phyloP scores from a whole-genome alignment of 805 yeast species.

The Priceomyces carsonii region DNA sequence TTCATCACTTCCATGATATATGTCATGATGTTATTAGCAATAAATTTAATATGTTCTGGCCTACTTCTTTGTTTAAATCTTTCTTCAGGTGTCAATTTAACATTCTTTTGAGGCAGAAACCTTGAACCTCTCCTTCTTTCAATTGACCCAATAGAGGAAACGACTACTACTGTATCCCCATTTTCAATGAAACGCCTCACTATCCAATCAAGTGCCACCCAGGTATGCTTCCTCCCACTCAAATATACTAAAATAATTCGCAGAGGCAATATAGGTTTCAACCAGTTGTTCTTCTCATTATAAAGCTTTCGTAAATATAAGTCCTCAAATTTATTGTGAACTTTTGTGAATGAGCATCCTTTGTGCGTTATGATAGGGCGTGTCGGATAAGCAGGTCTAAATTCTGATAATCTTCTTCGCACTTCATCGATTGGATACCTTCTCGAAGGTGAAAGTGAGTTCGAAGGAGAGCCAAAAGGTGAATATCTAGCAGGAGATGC shows the following conservation, averaged over 20 bases:
- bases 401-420: neutral
- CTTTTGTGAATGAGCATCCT: slow-evolving; percentile 46
- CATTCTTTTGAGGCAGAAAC: slow-evolving; percentile 14
- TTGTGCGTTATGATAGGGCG: slow-evolving; percentile 40
- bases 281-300: slow-evolving; percentile 15
- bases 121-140: slow-evolving; percentile 10
- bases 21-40: slow-evolving; percentile 52
- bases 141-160: slow-evolving; percentile 47
- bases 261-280: slow-evolving; percentile 45
- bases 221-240: slow-evolving; percentile 72
- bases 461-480: slow-evolving; percentile 11
- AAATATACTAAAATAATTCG: slow-evolving; percentile 64
- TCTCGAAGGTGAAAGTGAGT: neutral
- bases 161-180: slow-evolving; percentile 68
- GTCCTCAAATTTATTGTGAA: slow-evolving; percentile 49
- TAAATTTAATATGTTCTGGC: slow-evolving; percentile 48
- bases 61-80: slow-evolving; percentile 40
- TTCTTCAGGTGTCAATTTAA: slow-evolving; percentile 22
- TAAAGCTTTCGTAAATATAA: slow-evolving; percentile 41
- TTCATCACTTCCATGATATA: slow-evolving; percentile 50
- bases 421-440: slow-evolving; percentile 1
- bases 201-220: slow-evolving; percentile 81
- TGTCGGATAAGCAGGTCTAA: slow-evolving; percentile 34
- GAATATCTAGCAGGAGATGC: slow-evolving; percentile 11
- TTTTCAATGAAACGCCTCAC: slow-evolving; percentile 53